Evolutionary conservation across 1,284 basidiomycete genomes (phyloP).

Genomic region (Papiliotrema laurentii): DNA sequence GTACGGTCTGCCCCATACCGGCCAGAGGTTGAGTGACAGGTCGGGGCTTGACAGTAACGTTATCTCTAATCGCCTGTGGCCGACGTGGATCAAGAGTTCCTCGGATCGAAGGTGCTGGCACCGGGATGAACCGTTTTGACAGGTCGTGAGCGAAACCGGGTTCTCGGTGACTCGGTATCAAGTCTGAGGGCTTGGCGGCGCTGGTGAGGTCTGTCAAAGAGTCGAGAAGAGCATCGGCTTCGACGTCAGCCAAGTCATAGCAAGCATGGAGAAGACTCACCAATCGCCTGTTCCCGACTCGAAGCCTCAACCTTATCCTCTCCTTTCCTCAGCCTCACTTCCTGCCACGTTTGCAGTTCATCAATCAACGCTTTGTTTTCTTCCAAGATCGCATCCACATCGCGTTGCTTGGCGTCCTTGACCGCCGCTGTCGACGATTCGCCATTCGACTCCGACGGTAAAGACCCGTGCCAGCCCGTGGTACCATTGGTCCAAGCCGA

Average conservation of each 20-base stretch:
- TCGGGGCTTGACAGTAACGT: slow-evolving; percentile 19
- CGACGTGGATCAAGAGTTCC: slow-evolving; percentile 41
- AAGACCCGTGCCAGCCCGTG: too few species aligned
- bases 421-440: too few species aligned
- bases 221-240: slow-evolving; percentile 31
- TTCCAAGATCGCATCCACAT: slow-evolving; percentile 22
- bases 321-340: slow-evolving; percentile 23
- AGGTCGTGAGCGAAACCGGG: slow-evolving; percentile 32
- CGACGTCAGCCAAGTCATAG: not conserved
- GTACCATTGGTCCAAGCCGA: too few species aligned
- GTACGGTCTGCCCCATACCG: too few species aligned
- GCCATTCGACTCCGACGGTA: too few species aligned
- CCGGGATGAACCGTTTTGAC: slow-evolving; percentile 22
- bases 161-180: slow-evolving; percentile 7
- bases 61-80: slow-evolving; percentile 39
- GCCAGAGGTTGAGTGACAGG: not conserved
- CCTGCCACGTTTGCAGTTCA: slow-evolving; percentile 41
- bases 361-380: slow-evolving; percentile 30
- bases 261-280: slow-evolving; percentile 17
- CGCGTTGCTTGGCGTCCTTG: slow-evolving; percentile 9
- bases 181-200: slow-evolving; percentile 12
- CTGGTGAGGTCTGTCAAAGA: slow-evolving; percentile 27
- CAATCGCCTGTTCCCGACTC: slow-evolving; percentile 31
- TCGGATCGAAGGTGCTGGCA: slow-evolving; percentile 25
- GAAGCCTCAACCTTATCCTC: slow-evolving; percentile 10